Evolutionary conservation across 345 rosid genomes (phyloP), one percentile per base, ranked within the genome.

Genomic region (Viola odorata): DNA sequence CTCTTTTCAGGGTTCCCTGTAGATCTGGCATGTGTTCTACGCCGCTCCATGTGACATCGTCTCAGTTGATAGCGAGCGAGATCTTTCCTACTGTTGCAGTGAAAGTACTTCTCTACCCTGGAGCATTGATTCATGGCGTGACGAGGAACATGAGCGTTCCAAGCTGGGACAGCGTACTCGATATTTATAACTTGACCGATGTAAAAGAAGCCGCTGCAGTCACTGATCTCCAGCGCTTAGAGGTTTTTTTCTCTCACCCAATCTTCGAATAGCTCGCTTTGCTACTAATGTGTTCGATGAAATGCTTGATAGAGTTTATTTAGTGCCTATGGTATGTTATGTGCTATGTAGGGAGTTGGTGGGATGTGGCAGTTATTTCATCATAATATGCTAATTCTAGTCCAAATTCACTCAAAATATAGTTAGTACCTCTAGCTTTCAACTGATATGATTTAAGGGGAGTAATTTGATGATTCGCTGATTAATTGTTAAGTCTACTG

Each of bases 41-140:
- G 0, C 99, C 97, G 10, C 78, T 90, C 68, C 97, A 94, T 55
- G 96, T 90, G 61, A 90, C 96, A 63, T 87, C 97, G 8, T 94
- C 96, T 53, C 97, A 94, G 78, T 76, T 94, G 82, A 86, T 90
- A 58, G 82, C 97, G 7, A 90, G 99, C 70, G 97, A 94, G 58
- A 78, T 94, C 61, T 85, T 94, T 74, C 99, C 99, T 65, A 79
- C 73, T 66, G 80, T 90, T n/a, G 81, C 68, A 44, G 80, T 90
- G 57, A 87, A 94, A 79, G 82, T 79, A 59, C 88, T 94, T 71
- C 76, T 94, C 54, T 87, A 78, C 68, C 96, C 99, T 44, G 96
- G 99, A 61, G 99, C 97, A 9, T 16, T 87, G 50, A 75, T 69
- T 45, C 71, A 82, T 57, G 86, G 84, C 58, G 84, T 94, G 48